Evolutionary conservation across 2,329 filamentous ascomycete genomes (phyloP), one percentile per base, ranked within the genome.

Genomic region (Scedosporium boydii): DNA sequence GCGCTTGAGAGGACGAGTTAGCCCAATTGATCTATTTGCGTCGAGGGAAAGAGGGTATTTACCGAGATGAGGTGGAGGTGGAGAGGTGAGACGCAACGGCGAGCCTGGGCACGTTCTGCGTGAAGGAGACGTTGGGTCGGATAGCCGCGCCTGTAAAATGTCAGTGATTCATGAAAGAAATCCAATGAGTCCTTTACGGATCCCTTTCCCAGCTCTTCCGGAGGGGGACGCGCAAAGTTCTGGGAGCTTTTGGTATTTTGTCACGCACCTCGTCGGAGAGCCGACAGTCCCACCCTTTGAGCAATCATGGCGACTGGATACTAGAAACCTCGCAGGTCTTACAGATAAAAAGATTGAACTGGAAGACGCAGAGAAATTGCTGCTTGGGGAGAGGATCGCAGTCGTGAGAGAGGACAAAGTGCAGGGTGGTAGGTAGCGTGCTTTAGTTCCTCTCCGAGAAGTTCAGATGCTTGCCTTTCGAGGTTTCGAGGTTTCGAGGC

Each of bases 231-330:
- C 34, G 34, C 34, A 38, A 38, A 14, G 51, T n/a, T 21, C 38
- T 26, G 62, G 62, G 41, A 21, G n/a, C 51, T 18, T 27, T 14
- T 23, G 14, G 59, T 62, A 61, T 60, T 44, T 60, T 51, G 60
- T 61, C 58, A 70, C 78, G 69, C 73, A 85, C 83, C 80, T 81
- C 82, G 79, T 73, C 82, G 82, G 72, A 85, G 74, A 73, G 82
- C 82, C 75, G 80, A 78, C 68, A 84, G 71, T 73, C 82, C 83
- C 70, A 83, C 77, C 76, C 82, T 76, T 69, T 82, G 80, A 70
- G 80, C 78, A 72, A 79, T 81, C 83, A 86, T 86, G 53, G 68
- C 74, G 70, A 67, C 67, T 62, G 64, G 59, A 60, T 18, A 42
- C 14, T 44, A 56, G 55, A 61, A 26, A 44, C 7, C 62, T 21